These are phyloP conservation scores for Lepiota brunneoincarnata DNA, from an alignment of 768 basidiomycete genomes.

Conservation along the genomic window DNA sequence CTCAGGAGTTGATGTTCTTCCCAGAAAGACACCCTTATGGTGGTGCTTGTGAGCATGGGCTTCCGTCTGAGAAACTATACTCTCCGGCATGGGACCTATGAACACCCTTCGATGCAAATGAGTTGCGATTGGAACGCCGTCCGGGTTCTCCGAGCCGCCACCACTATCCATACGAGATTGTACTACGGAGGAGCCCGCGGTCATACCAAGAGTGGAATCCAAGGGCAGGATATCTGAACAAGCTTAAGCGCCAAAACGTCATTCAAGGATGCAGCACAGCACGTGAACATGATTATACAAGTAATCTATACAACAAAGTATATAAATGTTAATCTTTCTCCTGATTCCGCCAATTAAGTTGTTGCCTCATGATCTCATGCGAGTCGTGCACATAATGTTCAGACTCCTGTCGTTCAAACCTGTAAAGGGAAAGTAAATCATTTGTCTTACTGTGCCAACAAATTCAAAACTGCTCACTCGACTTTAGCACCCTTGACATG, in stretches of 20 bases:
- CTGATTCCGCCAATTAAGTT: conserved; percentile 3
- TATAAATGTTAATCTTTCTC: neutral
- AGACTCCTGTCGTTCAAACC: conserved; percentile 68
- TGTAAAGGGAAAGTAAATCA: conserved; percentile 24
- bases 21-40: conserved; percentile 8
- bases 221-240: too few relatives aligned
- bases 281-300: neutral
- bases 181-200: neutral
- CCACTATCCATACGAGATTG: neutral
- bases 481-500: conserved; percentile 72
- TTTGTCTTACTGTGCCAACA: neutral
- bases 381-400: conserved; percentile 64
- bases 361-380: conserved; percentile 42
- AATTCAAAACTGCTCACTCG: conserved; percentile 47
- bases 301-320: neutral
- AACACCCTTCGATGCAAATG: conserved; percentile 51
- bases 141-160: neutral
- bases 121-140: conserved; percentile 23
- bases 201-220: neutral
- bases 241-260: neutral
- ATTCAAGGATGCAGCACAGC: neutral
- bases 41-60: conserved; percentile 25
- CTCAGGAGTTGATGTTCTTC: conserved; percentile 19
- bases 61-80: conserved; percentile 42
- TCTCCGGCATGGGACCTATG: conserved; percentile 76